Evolutionary conservation across 2,329 filamentous ascomycete species (phyloP).

Genomic region (Monilinia aucupariae): DNA sequence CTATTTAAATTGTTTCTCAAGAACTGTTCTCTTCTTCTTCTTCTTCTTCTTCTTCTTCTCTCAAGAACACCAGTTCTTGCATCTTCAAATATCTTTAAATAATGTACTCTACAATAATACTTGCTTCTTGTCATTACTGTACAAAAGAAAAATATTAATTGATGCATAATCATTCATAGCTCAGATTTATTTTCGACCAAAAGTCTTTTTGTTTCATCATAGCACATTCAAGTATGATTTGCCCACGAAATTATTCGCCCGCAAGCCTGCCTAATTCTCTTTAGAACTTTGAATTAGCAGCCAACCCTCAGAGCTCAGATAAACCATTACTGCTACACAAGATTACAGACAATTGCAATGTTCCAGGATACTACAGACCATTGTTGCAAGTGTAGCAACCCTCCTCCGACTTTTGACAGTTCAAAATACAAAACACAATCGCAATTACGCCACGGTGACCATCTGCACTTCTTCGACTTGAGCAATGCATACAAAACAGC

Average conservation of each 20-base stretch:
- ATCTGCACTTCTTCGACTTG: not conserved
- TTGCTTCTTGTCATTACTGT: not conserved
- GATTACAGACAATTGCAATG: too few species aligned
- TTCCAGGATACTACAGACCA: too few species aligned
- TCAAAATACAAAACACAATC: not conserved
- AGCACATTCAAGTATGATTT: not conserved
- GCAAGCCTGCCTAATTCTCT: too few species aligned
- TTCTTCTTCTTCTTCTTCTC: not conserved
- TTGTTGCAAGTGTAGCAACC: not conserved
- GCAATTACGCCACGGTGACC: not conserved
- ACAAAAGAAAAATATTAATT: not conserved
- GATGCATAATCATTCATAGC: not conserved
- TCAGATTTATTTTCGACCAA: not conserved
- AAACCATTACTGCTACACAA: not conserved
- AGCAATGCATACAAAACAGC: not conserved
- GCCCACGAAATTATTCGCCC: not conserved
- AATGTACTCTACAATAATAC: not conserved
- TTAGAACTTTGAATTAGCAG: not conserved
- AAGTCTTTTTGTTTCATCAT: not conserved
- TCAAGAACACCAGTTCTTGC: not conserved
- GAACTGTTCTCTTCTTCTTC: not conserved
- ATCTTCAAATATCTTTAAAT: not conserved
- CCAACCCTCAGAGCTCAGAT: not conserved
- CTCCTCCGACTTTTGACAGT: not conserved
- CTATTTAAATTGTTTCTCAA: not conserved